A percentile compares a stretch with the other conserved stretches of the same genome.
phyloP scores from a whole-genome alignment of 345 rosid genomes.

The Draba incana region DNA sequence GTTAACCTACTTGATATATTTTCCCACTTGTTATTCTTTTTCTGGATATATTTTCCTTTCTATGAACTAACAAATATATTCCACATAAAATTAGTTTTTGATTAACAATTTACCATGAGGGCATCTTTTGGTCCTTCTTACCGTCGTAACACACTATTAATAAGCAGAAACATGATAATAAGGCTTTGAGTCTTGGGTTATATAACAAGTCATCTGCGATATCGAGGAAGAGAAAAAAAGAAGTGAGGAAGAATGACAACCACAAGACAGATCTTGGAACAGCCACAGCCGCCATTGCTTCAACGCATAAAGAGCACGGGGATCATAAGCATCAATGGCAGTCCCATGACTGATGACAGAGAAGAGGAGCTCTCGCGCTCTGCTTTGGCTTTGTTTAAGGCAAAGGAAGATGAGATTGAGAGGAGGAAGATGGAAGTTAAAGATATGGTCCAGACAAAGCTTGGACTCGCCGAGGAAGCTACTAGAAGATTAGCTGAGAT shows the following conservation, averaged over 20 bases:
- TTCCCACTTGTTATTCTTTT: slow-evolving; percentile 27
- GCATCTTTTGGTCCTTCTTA: slow-evolving; percentile 14
- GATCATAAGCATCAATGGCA: slow-evolving; percentile 43
- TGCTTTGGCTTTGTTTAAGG: slow-evolving; percentile 67
- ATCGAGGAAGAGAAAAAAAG: slow-evolving; percentile 12
- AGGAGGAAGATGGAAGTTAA: slow-evolving; percentile 76
- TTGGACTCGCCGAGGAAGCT: slow-evolving; percentile 79
- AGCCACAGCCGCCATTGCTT: slow-evolving; percentile 51
- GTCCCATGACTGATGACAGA: slow-evolving; percentile 57
- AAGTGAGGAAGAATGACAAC: slow-evolving; percentile 48
- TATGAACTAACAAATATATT: slow-evolving; percentile 15
- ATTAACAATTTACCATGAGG: slow-evolving; percentile 4
- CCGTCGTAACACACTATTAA: not conserved
- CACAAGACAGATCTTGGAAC: slow-evolving; percentile 53
- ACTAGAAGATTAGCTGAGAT: slow-evolving; percentile 78
- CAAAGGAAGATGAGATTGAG: slow-evolving; percentile 94
- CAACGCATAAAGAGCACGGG: slow-evolving; percentile 59
- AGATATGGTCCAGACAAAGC: slow-evolving; percentile 64
- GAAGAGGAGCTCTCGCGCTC: slow-evolving; percentile 78
- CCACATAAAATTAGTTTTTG: not conserved
- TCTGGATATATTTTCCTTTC: not conserved
- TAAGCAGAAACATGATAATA: not conserved
- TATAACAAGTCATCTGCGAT: slow-evolving; percentile 38
- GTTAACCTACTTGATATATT: slow-evolving; percentile 20
- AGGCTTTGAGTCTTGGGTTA: slow-evolving; percentile 16